phyloP scores from a whole-genome alignment of 2,329 filamentous ascomycete genomes.

The Paraphaeosphaeria minitans region DNA sequence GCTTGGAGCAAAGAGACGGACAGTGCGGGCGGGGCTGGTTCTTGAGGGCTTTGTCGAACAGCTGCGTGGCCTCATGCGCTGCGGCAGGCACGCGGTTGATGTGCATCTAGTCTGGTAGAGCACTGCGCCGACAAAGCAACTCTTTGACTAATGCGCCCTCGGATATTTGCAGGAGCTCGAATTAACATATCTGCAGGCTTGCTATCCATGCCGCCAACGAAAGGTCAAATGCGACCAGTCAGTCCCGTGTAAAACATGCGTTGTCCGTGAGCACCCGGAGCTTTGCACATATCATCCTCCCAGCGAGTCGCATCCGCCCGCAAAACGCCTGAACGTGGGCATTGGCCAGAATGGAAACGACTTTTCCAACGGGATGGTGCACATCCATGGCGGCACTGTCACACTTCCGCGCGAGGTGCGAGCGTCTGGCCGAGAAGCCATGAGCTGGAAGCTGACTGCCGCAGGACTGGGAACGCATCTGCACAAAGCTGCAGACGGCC shows the following conservation, averaged over 20 bases:
- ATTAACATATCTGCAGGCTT: conserved; percentile 45
- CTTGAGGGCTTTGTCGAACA: neutral
- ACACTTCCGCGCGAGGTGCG: conserved; percentile 48
- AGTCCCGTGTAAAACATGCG: conserved; percentile 57
- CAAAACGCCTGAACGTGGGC: conserved; percentile 44
- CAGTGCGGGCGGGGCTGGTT: neutral
- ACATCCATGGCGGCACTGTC: conserved; percentile 47
- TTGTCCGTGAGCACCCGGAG: conserved; percentile 58
- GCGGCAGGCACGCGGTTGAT: neutral
- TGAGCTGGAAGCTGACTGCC: conserved; percentile 24
- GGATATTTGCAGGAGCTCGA: neutral
- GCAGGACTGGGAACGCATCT: conserved; percentile 55
- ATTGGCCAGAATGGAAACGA: conserved; percentile 43
- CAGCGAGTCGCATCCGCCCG: conserved; percentile 47
- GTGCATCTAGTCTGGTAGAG: neutral
- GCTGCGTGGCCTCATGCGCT: neutral
- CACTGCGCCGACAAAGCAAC: conserved; percentile 1
- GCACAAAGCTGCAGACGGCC: conserved; percentile 54
- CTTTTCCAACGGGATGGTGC: conserved; percentile 46
- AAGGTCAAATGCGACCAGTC: conserved; percentile 55
- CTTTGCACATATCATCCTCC: conserved; percentile 53
- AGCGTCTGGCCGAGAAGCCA: neutral
- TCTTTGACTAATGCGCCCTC: neutral
- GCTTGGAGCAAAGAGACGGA: neutral
- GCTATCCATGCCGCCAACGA: conserved; percentile 56